Evolutionary conservation across 2,329 filamentous ascomycete species (phyloP).

Genomic region (Mollisiaceae sp.): DNA sequence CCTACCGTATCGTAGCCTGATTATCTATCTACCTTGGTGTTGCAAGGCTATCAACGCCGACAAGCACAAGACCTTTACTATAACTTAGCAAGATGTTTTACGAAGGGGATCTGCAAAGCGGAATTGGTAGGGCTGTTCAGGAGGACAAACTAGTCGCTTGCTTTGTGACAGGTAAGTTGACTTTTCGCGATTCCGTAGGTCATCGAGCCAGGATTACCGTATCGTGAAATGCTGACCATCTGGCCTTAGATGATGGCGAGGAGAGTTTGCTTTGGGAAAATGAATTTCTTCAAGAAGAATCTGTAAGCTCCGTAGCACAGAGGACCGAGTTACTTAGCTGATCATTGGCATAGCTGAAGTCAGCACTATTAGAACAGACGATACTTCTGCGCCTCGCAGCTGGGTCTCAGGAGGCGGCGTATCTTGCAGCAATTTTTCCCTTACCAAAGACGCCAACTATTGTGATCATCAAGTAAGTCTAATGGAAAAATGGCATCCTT

Average conservation of each 20-base stretch:
- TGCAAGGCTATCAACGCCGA: not conserved
- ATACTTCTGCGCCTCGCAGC: slow-evolving; percentile 73
- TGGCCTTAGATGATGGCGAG: slow-evolving; percentile 65
- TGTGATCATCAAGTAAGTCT: slow-evolving; percentile 72
- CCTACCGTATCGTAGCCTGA: too few species aligned
- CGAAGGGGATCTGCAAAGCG: slow-evolving; percentile 77
- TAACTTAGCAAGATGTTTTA: slow-evolving; percentile 73
- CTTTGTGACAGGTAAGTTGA: slow-evolving; percentile 72
- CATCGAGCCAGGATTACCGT: slow-evolving; percentile 1
- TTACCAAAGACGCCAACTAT: slow-evolving; percentile 79
- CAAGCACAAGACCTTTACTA: not conserved
- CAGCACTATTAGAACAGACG: slow-evolving; percentile 63
- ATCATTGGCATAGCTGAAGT: slow-evolving; percentile 52
- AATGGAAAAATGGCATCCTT: not conserved
- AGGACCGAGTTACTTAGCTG: slow-evolving; percentile 15
- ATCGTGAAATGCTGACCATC: slow-evolving; percentile 12
- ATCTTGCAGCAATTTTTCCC: slow-evolving; percentile 81
- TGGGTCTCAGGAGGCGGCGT: slow-evolving; percentile 80
- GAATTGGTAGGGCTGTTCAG: slow-evolving; percentile 76
- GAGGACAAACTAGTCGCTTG: slow-evolving; percentile 81
- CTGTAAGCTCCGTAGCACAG: slow-evolving; percentile 49
- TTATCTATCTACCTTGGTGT: not conserved
- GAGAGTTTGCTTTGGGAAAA: slow-evolving; percentile 76
- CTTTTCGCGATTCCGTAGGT: not conserved
- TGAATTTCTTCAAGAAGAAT: slow-evolving; percentile 64